Evolutionary conservation across 331 rosid genomes (phyloP).

Genomic region (Erythrophleum ivorense): DNA sequence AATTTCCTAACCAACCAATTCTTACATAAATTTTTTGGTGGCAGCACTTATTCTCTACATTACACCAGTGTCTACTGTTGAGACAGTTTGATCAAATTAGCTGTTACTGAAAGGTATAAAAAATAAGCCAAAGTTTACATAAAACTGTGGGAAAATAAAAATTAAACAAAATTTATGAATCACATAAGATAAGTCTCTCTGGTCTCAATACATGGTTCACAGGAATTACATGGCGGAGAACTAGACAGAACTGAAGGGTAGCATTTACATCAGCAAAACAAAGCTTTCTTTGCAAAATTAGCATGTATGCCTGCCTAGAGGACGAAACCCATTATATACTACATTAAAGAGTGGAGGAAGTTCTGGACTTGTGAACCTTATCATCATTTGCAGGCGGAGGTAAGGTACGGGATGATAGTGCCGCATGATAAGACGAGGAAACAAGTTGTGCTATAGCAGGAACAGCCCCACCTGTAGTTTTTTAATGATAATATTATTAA

Average conservation of each 20-base stretch:
- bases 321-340: conserved; percentile 33
- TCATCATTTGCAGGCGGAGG: conserved; percentile 69
- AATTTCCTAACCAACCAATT: background rate
- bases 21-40: background rate
- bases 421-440: conserved; percentile 80
- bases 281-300: conserved; percentile 7
- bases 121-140: background rate
- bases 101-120: background rate
- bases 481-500: conserved; percentile 3
- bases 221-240: conserved; percentile 8
- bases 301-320: conserved; percentile 6
- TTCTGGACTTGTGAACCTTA: conserved; percentile 68
- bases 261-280: conserved; percentile 40
- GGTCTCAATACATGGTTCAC: conserved; percentile 11
- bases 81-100: background rate
- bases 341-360: conserved; percentile 66
- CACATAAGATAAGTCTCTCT: conserved; percentile 6
- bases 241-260: conserved; percentile 20
- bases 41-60: background rate
- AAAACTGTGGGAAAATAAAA: background rate
- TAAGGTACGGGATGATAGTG: conserved; percentile 48
- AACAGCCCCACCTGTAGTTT: conserved; percentile 80
- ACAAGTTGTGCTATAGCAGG: conserved; percentile 84
- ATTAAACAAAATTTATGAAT: conserved; percentile 1
- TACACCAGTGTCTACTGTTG: background rate